Percentiles rank a stretch among this genome's conserved stretches.
These are phyloP conservation scores for Pseudogymnoascus sp. DNA, from an alignment of 2,329 filamentous ascomycete species.

Conservation along the genomic window DNA sequence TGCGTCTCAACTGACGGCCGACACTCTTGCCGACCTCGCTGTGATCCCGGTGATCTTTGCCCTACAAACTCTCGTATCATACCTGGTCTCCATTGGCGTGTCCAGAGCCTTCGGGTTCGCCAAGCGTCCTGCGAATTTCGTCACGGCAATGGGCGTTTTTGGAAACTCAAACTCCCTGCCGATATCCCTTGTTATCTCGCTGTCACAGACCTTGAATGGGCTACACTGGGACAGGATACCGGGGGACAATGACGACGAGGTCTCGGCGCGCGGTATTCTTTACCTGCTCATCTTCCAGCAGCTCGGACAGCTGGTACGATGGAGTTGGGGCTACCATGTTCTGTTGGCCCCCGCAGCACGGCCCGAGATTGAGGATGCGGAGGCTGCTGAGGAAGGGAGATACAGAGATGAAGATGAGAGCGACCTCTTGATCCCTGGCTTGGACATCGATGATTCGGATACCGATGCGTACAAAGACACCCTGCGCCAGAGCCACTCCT, in stretches of 20 bases:
- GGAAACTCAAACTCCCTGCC: constrained; percentile 97
- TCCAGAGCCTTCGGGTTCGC: constrained; percentile 72
- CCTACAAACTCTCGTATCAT: constrained; percentile 82
- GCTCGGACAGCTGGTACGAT: constrained; percentile 85
- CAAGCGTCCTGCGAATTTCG: constrained; percentile 84
- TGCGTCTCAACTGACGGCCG: constrained; percentile 84
- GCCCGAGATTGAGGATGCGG: constrained; percentile 45
- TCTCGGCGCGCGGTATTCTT: constrained; percentile 85
- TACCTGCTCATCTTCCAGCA: constrained; percentile 98
- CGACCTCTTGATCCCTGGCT: constrained; percentile 38
- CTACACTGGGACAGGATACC: constrained; percentile 90
- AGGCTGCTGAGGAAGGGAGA: constrained; percentile 41
- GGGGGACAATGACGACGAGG: constrained; percentile 90
- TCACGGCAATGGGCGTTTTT: constrained; percentile 95
- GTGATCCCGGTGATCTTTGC: constrained; percentile 94
- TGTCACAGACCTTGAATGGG: constrained; percentile 85
- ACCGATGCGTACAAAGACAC: constrained; percentile 28
- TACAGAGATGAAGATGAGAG: constrained; percentile 47
- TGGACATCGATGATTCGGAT: constrained; percentile 36
- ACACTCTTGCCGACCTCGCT: constrained; percentile 81
- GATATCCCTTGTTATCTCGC: constrained; percentile 88
- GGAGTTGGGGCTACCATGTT: constrained; percentile 97
- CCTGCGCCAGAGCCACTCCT: constrained; percentile 12
- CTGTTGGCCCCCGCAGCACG: constrained; percentile 77
- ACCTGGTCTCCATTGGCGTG: constrained; percentile 63